These are phyloP conservation scores for Aspergillus ostianus DNA, from an alignment of 495 filamentous ascomycete species.

Conservation along the genomic window DNA sequence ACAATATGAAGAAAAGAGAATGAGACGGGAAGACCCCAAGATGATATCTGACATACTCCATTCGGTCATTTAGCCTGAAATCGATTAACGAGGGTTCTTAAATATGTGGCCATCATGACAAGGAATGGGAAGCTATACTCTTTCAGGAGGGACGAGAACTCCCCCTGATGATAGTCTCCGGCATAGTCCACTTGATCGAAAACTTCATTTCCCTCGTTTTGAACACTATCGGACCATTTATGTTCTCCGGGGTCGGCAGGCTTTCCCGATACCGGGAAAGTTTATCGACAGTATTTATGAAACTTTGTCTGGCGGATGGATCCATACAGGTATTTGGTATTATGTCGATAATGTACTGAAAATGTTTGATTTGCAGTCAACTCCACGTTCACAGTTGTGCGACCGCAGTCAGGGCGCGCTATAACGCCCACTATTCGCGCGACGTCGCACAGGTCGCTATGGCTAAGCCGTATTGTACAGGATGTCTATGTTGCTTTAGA, in stretches of 20 bases:
- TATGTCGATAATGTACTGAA: slow-evolving; percentile 5
- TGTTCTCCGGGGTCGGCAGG: not conserved
- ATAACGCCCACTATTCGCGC: no score
- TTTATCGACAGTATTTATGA: slow-evolving; percentile 14
- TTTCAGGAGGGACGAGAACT: not conserved
- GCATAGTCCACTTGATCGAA: not conserved
- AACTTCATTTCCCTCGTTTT: slow-evolving; percentile 2
- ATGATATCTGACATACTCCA: not conserved
- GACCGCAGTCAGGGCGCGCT: no score
- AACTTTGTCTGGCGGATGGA: slow-evolving; percentile 9
- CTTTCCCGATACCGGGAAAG: slow-evolving; percentile 10
- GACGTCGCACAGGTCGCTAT: no score
- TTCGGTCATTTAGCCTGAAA: slow-evolving; percentile 2
- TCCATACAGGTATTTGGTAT: slow-evolving; percentile 14
- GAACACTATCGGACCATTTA: not conserved
- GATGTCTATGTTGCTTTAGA: no score
- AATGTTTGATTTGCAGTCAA: slow-evolving; percentile 7
- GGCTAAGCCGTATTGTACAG: no score
- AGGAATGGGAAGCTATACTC: slow-evolving; percentile 3
- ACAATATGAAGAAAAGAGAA: not conserved
- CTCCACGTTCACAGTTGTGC: no score
- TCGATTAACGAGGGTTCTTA: not conserved
- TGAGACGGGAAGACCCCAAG: not conserved
- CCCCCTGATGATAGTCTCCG: not conserved
- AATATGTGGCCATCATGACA: slow-evolving; percentile 3